Conservation (phyloP, 805 yeast genomes). For the Naumovozyma baii region DNA sequence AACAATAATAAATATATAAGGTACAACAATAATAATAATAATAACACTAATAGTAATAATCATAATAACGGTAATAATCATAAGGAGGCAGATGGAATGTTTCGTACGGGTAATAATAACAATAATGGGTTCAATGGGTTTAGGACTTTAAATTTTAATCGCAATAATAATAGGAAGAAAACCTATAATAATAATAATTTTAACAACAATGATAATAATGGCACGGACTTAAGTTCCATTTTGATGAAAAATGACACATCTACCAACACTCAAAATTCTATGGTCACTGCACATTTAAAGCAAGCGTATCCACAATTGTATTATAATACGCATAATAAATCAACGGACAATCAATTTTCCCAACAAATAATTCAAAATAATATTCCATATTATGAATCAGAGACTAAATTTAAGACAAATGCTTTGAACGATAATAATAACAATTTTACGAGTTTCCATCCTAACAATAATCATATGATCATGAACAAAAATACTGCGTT, state of each 20-base stretch:
- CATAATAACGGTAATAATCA: constrained; percentile 1
- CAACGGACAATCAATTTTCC: constrained; percentile 3
- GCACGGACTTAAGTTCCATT: neutral
- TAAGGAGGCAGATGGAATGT: no score
- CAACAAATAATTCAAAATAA: neutral
- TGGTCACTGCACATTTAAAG: constrained; percentile 15
- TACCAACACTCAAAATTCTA: constrained; percentile 4
- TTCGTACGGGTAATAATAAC: constrained; percentile 1
- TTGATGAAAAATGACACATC: neutral
- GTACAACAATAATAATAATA: constrained; percentile 8
- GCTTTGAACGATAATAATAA: neutral
- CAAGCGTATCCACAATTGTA: constrained; percentile 20
- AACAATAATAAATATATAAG: constrained; percentile 6
- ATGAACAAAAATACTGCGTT: neutral
- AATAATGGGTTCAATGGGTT: neutral
- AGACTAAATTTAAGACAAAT: neutral
- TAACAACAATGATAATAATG: constrained; percentile 1
- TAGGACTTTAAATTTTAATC: constrained; percentile 3
- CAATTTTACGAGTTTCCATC: neutral
- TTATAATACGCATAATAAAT: constrained; percentile 6
- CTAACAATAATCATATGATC: neutral
- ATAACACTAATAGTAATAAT: constrained; percentile 2
- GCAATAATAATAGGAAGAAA: constrained; percentile 4
- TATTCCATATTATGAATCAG: neutral
- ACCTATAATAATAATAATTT: constrained; percentile 6